Percentiles rank a stretch among this genome's conserved stretches.
phyloP scores from a whole-genome alignment of 2,329 filamentous ascomycete species.

The Xylariaceae sp. region DNA sequence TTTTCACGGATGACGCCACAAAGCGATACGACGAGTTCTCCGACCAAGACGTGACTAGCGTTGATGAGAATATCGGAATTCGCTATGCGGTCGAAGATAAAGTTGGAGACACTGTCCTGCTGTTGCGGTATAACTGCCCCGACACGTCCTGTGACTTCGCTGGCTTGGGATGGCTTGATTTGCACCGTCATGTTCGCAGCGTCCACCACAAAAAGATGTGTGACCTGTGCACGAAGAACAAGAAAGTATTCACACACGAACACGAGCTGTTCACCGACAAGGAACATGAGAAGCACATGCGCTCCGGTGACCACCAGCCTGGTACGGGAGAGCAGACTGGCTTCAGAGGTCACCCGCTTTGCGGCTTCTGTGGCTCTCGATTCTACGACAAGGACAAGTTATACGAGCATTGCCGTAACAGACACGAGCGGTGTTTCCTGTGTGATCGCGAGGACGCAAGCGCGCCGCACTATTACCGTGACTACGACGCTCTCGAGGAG shows the following conservation, averaged over 20 bases:
- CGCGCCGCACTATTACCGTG: conserved; percentile 82
- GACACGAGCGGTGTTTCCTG: conserved; percentile 91
- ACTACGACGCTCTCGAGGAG: conserved; percentile 79
- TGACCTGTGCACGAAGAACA: conserved; percentile 64
- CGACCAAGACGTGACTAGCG: conserved; percentile 65
- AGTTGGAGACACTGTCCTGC: conserved; percentile 79
- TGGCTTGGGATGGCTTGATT: conserved; percentile 67
- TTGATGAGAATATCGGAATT: conserved; percentile 83
- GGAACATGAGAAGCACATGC: conserved; percentile 83
- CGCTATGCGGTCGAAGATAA: conserved; percentile 86
- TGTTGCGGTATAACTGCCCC: conserved; percentile 93
- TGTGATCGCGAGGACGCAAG: conserved; percentile 69
- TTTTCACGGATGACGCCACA: conserved; percentile 80
- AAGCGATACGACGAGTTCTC: conserved; percentile 85
- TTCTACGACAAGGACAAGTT: conserved; percentile 97
- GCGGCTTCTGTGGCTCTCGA: conserved; percentile 82
- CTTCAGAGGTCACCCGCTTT: conserved; percentile 92
- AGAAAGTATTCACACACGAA: conserved; percentile 98
- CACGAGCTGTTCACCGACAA: conserved; percentile 83
- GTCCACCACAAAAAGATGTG: conserved; percentile 68
- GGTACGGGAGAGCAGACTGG: conserved; percentile 89
- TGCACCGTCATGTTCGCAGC: conserved; percentile 75
- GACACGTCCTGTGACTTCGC: conserved; percentile 70
- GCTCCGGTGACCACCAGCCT: conserved; percentile 81
- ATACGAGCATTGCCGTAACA: conserved; percentile 86